Conservation (phyloP, 179 eudicot species). For the Corrigiola litoralis region DNA sequence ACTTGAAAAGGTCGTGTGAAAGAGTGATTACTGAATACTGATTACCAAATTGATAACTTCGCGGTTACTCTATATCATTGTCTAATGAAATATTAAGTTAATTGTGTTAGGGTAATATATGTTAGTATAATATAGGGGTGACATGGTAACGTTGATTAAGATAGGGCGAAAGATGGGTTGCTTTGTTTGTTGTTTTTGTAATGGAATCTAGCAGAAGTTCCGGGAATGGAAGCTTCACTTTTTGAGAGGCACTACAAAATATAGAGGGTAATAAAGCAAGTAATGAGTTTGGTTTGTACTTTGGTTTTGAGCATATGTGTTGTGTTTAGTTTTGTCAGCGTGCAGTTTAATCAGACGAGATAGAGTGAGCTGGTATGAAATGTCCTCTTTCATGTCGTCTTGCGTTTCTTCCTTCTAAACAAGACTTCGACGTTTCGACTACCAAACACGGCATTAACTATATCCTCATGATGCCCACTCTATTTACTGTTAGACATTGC, state of each 20-base stretch:
- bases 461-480: not conserved
- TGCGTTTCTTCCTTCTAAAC: not conserved
- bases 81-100: too few relatives aligned
- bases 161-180: not conserved
- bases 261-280: not conserved
- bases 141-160: not conserved
- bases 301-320: too few relatives aligned
- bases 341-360: not conserved
- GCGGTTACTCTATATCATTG: too few relatives aligned
- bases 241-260: not conserved
- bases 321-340: not conserved
- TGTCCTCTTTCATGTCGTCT: not conserved
- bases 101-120: too few relatives aligned
- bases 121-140: too few relatives aligned
- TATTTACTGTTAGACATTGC: not conserved
- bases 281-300: too few relatives aligned
- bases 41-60: too few relatives aligned
- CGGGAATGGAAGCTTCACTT: conserved; percentile 10
- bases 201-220: not conserved
- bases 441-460: not conserved
- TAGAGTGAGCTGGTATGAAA: not conserved
- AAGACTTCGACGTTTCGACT: not conserved
- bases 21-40: too few relatives aligned
- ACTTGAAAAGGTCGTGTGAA: too few relatives aligned
- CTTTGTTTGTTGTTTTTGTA: not conserved